Conservation (phyloP, 2,329 filamentous ascomycete genomes). For the Acephala macrosclerotiorum region DNA sequence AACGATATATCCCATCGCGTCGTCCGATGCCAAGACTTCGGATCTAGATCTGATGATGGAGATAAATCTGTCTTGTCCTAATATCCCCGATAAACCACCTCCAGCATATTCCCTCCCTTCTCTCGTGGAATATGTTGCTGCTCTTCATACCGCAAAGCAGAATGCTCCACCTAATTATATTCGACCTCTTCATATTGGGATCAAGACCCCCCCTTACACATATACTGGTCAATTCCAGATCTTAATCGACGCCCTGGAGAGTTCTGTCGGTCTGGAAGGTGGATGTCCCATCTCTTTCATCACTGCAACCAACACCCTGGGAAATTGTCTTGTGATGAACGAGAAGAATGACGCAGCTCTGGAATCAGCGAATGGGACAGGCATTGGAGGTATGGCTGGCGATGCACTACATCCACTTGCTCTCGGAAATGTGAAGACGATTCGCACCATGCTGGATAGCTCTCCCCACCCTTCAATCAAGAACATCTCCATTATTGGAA, state of each 20-base stretch:
- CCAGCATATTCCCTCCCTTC: constrained; percentile 69
- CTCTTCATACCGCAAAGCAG: constrained; percentile 18
- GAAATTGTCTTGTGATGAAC: constrained; percentile 67
- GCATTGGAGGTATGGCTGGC: constrained; percentile 76
- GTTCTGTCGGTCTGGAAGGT: constrained; percentile 20
- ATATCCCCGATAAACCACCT: constrained; percentile 72
- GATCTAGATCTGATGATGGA: constrained; percentile 63
- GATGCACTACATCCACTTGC: constrained; percentile 76
- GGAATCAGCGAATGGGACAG: constrained; percentile 58
- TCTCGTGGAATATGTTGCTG: constrained; percentile 61
- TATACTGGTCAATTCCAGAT: constrained; percentile 69
- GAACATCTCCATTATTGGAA: constrained; percentile 71
- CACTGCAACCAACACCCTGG: constrained; percentile 78
- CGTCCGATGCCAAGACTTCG: constrained; percentile 27
- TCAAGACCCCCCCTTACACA: constrained; percentile 82
- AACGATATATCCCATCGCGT: constrained; percentile 33
- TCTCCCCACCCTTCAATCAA: constrained; percentile 51
- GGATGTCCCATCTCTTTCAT: constrained; percentile 67
- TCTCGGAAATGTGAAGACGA: constrained; percentile 75
- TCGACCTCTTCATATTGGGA: constrained; percentile 53
- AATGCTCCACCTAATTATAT: neutral
- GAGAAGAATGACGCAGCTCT: constrained; percentile 47
- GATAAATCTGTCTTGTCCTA: constrained; percentile 81
- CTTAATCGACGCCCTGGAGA: constrained; percentile 59
- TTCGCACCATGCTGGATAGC: constrained; percentile 65